Evolutionary conservation across 1,284 basidiomycete species (phyloP).

Genomic region (Cutaneotrichosporon daszewskae): DNA sequence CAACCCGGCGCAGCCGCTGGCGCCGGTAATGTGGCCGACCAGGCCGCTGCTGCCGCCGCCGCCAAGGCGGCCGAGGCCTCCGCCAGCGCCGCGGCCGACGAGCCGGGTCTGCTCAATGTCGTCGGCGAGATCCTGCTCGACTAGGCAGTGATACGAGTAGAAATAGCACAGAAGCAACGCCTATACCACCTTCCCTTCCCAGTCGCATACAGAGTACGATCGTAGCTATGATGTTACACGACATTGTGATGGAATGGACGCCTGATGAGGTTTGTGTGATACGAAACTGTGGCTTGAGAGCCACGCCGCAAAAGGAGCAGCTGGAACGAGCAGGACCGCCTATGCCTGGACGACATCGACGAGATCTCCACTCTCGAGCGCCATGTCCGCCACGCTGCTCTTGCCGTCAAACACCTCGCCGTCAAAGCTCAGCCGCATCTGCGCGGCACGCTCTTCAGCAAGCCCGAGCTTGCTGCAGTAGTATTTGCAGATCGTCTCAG

Average conservation of each 20-base stretch:
- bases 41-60: constrained; percentile 17
- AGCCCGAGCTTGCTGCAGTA: constrained; percentile 18
- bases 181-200: too few species aligned
- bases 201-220: too few species aligned
- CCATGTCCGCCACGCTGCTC: constrained; percentile 21
- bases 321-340: too few species aligned
- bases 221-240: too few species aligned
- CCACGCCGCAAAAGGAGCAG: too few species aligned
- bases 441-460: constrained; percentile 6
- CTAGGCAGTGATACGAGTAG: too few species aligned
- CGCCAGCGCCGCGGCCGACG: constrained; percentile 16
- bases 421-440: constrained; percentile 21
- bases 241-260: too few species aligned
- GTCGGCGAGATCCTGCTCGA: constrained; percentile 45
- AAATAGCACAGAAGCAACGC: too few species aligned
- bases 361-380: constrained; percentile 28
- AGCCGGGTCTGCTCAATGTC: constrained; percentile 33
- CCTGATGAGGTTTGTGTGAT: too few species aligned
- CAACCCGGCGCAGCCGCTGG: constrained; percentile 36
- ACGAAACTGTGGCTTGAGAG: too few species aligned
- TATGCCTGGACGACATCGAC: constrained; percentile 15
- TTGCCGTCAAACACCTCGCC: constrained; percentile 21
- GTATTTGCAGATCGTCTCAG: constrained; percentile 11
- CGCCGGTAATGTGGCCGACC: constrained; percentile 24
- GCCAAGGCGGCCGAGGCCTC: constrained; percentile 11